Evolutionary conservation across 75 land plant species (phyloP), one percentile per base, ranked within the genome.

Genomic region (Cryptomeria japonica): DNA sequence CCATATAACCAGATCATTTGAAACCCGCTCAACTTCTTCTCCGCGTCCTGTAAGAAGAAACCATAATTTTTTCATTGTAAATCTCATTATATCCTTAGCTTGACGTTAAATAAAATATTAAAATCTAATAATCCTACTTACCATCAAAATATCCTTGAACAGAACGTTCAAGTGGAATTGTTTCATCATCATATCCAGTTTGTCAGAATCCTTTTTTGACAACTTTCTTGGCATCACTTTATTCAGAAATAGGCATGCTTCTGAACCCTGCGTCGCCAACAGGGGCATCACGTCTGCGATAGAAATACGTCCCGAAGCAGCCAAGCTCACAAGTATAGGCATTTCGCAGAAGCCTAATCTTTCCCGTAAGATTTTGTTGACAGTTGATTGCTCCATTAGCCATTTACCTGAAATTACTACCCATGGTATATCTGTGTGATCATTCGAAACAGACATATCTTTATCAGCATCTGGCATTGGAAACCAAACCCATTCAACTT

Each of bases 1-100:
- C 32, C 73, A 68, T 68, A 68, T 68, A 68, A 68, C 73, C 73
- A 68, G 73, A n/a, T 68, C n/a, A 68, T 68, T 68, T 68, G 19
- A 55, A 14, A 55, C 58, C 18, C 18, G 18, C 18, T 55, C 58
- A 55, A 16, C 2, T 0, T 15, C 15, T 55, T 14, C 12, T 55
- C 58, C 0, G 11, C 15, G 58, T 16, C 58, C 58, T 55, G 58
- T 55, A 14, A 15, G 3, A 55, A 3, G 3, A 55, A 55, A 55
- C 15, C 58, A 55, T 55, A 55, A 55, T 15, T 55, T 15, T 55
- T 16, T 55, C 58, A 53, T 44, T 44, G 47, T 44, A 14, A 12
- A 53, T 53, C 13, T 53, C 56, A 53, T 53, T 53, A 68, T 5
- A 68, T 68, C 7, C 0, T 68, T 25, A 68, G 19, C 31, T 5